These are phyloP conservation scores for Pistacia integerrima DNA, from an alignment of 345 rosid species.

Conservation along the genomic window DNA sequence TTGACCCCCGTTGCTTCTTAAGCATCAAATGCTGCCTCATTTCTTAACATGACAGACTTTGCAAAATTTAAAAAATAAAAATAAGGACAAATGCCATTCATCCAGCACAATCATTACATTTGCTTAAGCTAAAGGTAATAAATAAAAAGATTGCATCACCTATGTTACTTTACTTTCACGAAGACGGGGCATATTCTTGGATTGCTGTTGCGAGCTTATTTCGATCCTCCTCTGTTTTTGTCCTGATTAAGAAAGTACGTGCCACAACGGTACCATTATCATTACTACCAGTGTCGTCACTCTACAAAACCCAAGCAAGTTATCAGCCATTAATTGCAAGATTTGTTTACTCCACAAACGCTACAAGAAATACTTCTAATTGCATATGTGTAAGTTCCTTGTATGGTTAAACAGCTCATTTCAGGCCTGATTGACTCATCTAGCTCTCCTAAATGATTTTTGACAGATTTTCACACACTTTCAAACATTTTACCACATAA, in stretches of 20 bases:
- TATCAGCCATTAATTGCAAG: not conserved
- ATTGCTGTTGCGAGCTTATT: slow-evolving; percentile 72
- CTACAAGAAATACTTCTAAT: not conserved
- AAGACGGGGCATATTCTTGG: slow-evolving; percentile 78
- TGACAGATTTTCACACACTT: too few relatives aligned
- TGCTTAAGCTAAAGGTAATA: slow-evolving; percentile 12
- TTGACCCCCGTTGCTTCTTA: slow-evolving; percentile 20
- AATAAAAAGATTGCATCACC: not conserved
- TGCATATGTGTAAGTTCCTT: not conserved
- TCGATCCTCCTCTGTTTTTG: slow-evolving; percentile 76
- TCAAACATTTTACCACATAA: too few relatives aligned
- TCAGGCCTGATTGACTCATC: not conserved
- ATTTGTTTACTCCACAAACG: not conserved
- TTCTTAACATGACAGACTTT: slow-evolving; percentile 10
- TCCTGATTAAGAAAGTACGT: slow-evolving; percentile 79
- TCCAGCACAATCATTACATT: slow-evolving; percentile 11
- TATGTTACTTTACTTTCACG: slow-evolving; percentile 29
- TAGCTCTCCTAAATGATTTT: too few relatives aligned
- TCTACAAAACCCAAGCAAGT: slow-evolving; percentile 43
- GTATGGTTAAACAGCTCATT: not conserved
- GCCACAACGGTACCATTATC: slow-evolving; percentile 46
- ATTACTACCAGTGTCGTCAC: slow-evolving; percentile 53
- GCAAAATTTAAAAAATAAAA: slow-evolving; percentile 26
- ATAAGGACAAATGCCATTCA: not conserved
- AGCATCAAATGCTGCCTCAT: slow-evolving; percentile 15